phyloP scores from a whole-genome alignment of 2,329 filamentous ascomycete species.

The Pseudohalonectria lignicola region DNA sequence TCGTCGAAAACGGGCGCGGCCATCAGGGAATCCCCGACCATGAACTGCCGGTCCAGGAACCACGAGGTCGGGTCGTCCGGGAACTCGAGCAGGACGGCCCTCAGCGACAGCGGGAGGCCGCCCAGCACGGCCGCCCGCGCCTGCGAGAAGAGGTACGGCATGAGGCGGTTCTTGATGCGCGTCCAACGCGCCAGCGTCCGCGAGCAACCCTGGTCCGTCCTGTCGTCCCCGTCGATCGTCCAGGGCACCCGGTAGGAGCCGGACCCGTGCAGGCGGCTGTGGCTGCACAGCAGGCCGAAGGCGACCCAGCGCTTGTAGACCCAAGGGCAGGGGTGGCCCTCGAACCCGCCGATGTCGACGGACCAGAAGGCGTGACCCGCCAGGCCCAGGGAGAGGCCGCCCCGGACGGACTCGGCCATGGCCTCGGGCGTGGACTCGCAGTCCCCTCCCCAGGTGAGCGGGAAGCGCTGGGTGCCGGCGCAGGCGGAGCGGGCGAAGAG shows the following conservation, averaged over 20 bases:
- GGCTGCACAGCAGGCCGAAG: constrained; percentile 61
- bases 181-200: constrained; percentile 35
- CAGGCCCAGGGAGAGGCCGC: constrained; percentile 16
- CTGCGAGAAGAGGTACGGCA: constrained; percentile 40
- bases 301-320: constrained; percentile 72
- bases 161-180: constrained; percentile 36
- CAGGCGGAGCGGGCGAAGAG: constrained; percentile 56
- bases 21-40: constrained; percentile 56
- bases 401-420: constrained; percentile 48
- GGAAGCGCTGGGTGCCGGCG: constrained; percentile 59
- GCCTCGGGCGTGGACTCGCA: constrained; percentile 65
- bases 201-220: constrained; percentile 41
- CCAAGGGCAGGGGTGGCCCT: constrained; percentile 54
- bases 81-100: constrained; percentile 60
- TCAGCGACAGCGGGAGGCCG: constrained; percentile 30
- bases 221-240: constrained; percentile 56
- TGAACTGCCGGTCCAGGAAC: constrained; percentile 60
- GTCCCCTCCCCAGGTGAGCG: constrained; percentile 63
- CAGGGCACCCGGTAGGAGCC: constrained; percentile 65
- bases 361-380: constrained; percentile 18
- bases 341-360: constrained; percentile 34
- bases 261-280: constrained; percentile 60
- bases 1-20: constrained; percentile 55
- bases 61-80: constrained; percentile 58
- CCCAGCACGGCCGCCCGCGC: constrained; percentile 14